These are phyloP conservation scores for Trichoderma orchidacearum DNA, from an alignment of 495 filamentous ascomycete genomes.

Conservation along the genomic window DNA sequence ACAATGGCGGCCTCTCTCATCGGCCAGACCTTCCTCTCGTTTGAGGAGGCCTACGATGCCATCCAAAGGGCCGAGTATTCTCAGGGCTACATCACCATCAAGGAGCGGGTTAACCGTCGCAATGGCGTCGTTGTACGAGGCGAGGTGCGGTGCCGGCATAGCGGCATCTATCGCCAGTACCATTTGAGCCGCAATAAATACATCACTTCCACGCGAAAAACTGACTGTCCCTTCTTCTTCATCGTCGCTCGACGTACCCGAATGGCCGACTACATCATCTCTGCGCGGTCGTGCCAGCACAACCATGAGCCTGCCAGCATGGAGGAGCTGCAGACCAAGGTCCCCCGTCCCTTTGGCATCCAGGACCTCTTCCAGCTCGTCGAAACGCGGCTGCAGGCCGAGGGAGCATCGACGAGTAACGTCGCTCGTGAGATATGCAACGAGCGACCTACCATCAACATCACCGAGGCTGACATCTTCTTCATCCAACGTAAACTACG, in stretches of 20 bases:
- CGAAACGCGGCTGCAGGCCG: background rate
- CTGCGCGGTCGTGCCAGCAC: background rate
- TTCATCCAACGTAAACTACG: constrained; percentile 1
- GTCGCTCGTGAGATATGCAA: background rate
- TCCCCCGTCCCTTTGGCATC: background rate
- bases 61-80: background rate
- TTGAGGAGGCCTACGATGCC: background rate
- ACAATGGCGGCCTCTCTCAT: background rate
- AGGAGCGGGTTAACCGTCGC: background rate
- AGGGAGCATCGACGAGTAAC: background rate
- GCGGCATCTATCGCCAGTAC: background rate
- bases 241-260: background rate
- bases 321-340: background rate
- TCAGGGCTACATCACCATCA: background rate
- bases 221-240: background rate
- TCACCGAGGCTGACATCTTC: background rate
- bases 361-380: background rate
- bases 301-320: background rate
- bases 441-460: background rate
- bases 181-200: background rate
- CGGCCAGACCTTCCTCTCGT: background rate
- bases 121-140: background rate
- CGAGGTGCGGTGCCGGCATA: background rate
- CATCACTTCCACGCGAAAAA: background rate
- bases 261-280: background rate